Evolutionary conservation across 148 eudicot genomes (phyloP).

Genomic region (Bassia scoparia): DNA sequence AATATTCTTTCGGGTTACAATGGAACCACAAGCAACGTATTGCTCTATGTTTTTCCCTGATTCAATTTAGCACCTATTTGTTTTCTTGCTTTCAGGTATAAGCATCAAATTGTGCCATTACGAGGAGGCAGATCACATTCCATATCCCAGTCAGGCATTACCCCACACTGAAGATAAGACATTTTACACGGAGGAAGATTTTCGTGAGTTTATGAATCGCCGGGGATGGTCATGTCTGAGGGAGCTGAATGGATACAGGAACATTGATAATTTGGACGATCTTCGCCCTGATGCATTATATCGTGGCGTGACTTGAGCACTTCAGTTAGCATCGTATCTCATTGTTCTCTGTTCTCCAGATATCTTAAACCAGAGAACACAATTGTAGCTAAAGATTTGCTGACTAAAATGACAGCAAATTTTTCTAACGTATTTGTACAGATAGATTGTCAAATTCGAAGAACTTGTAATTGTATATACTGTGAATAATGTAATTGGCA

Average conservation of each 20-base stretch:
- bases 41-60: too few species aligned
- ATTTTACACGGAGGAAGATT: slow-evolving; percentile 69
- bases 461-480: slow-evolving; percentile 25
- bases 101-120: slow-evolving; percentile 60
- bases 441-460: slow-evolving; percentile 4
- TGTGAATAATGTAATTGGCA: neutral
- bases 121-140: slow-evolving; percentile 56
- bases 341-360: neutral
- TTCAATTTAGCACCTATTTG: too few species aligned
- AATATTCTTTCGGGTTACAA: too few species aligned
- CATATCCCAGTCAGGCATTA: slow-evolving; percentile 42
- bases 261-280: slow-evolving; percentile 61
- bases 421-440: slow-evolving; percentile 15
- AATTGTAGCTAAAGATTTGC: neutral
- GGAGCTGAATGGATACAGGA: slow-evolving; percentile 55
- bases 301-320: slow-evolving; percentile 49
- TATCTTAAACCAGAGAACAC: neutral
- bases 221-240: slow-evolving; percentile 66
- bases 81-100: slow-evolving; percentile 45
- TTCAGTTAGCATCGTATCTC: neutral
- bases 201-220: slow-evolving; percentile 71
- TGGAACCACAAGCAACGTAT: too few species aligned
- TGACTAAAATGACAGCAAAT: neutral
- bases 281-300: slow-evolving; percentile 66
- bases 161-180: slow-evolving; percentile 74